Evolutionary conservation across 148 eudicot genomes (phyloP), one percentile per base, ranked within the genome.

Genomic region (Rhododendron griersonianum): DNA sequence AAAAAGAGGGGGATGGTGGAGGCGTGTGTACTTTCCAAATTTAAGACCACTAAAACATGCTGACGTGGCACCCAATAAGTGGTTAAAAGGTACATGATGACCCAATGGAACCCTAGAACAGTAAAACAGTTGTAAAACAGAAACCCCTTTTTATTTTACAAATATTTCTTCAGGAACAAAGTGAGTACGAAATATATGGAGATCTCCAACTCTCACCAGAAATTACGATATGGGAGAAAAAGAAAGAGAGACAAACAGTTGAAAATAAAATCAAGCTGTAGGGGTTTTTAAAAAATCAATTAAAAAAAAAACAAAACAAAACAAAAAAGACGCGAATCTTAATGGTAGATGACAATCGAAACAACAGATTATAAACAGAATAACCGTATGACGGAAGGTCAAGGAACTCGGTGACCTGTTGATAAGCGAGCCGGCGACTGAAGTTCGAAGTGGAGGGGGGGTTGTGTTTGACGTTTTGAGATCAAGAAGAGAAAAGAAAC

Each of bases 41-140:
- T 83, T 48, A 51, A 48, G 48, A 33, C 47, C 85, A 51, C 67
- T 69, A 25, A 41, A 23, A 63, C 11, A 30, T 11, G 84, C 28
- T 23, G 51, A 82, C 48, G 74, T 82, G 84, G 74, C 74, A 2
- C 18, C 48, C 63, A 13, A 57, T 14, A 39, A 82, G 7, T 82
- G 85, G 79, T 69, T n/a, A 2, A 45, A 69, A 37, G 39, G 35
- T 41, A 16, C 5, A 14, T n/a, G 21, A 15, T 59, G 74, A 83
- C 63, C 78, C 78, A 48, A 47, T 30, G 79, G 61, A 83, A 69
- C 85, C 85, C 85, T 83, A 83, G 50, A 69, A 19, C 28, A 41
- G 25, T 41, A 30, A 11, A 28, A 63, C 74, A 59, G 48, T 82
- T 82, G 44, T 23, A 41, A 59, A 81, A 53, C 51, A 35, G 23